Evolutionary conservation across 345 rosid species (phyloP), one percentile per base, ranked within the genome.

Genomic region (Euclidium syriacum): DNA sequence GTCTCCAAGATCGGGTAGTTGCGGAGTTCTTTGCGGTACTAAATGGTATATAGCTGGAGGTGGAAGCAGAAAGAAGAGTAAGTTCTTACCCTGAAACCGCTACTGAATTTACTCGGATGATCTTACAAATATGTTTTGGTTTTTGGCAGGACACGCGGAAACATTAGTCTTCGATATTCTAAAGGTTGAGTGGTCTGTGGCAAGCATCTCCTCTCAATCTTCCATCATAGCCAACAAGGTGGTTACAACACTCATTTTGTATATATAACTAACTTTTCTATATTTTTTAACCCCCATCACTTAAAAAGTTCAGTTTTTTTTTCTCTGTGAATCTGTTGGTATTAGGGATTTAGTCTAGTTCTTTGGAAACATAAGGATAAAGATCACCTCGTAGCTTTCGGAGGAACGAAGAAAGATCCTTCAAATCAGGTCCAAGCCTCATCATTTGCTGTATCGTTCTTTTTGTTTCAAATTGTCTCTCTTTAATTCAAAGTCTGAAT

Each of bases 41-140:
- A 90, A 82, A 71, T 94, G 99, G 99, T 87, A 85, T 72, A 94
- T 94, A 69, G 82, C 84, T 8, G 99, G 99, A 54, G 99, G 99
- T 44, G 99, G 99, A 77, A 90, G 84, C 86, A 79, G 90, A 76
- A 94, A 94, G 75, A 90, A 90, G 74, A 64, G 96, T 94, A 90
- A 51, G 88, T 67, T 47, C 46, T 32, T 11, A 57, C 50, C 68
- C 63, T 70, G 20, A 65, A 68, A 58, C 39, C 18, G 0, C 24
- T 4, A 7, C 46, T 36, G 27, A 50, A 38, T 22, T 7, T 33
- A 39, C 34, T 24, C 1, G 36, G 51, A 42, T 51, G 51, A 42
- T 51, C 39, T 59, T 52, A 58, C 33, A 23, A 27, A 3, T 32
- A 29, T 35, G 24, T 33, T 18, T 41, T 44, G 32, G n/a, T n/a